Base-by-base conservation (phyloP, 2,329 filamentous ascomycete species). In the Aspergillus glaucus region DNA sequence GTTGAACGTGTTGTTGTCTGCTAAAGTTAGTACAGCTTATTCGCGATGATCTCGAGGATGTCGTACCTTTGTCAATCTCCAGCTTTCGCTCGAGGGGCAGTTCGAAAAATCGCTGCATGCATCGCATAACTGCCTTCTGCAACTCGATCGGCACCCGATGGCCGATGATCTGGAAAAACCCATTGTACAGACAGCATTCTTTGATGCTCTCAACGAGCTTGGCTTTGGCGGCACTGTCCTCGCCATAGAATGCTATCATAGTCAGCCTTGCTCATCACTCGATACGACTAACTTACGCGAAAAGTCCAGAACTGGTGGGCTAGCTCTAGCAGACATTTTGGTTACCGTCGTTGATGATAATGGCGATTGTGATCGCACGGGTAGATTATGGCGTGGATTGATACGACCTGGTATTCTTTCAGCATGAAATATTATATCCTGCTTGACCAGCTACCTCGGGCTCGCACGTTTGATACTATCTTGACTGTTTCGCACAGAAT, bases 141-240 rank as follows among this genome's bases (percentile, higher is more conserved):
- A 75, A 51, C 2, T 65, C 59, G 6, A 63, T 40, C 1, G 72
- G 65, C 5, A 75, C 64, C 1, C 63, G 58, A 46, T 75, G 71
- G 24, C 68, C 68, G 2, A 64, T 68, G 51, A 75, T 72, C 48
- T 75, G 72, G 56, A 75, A 75, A 58, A 75, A 75, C 17, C 73
- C 73, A 41, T 63, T 62, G 43, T 61, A 59, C 8, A 56, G 56
- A 28, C 62, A 64, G 14, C 55, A 61, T 14, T 59, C 51, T n/a
- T 60, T 57, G 9, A 63, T 49, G 3, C 59, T 48, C 1, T 60
- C 46, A 6, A 67, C 60, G 12, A 67, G 49, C 12, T 60, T 49
- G 3, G 55, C 52, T 49, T 66, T 68, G 6, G 63, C 62, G 7
- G 52, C 53, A 42, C 44, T 48, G 37, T 68, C 60, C 3, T 52